Evolutionary conservation across 139 green algal genomes (phyloP), one percentile per base, ranked within the genome.

Genomic region (Coelastrella sp.): DNA sequence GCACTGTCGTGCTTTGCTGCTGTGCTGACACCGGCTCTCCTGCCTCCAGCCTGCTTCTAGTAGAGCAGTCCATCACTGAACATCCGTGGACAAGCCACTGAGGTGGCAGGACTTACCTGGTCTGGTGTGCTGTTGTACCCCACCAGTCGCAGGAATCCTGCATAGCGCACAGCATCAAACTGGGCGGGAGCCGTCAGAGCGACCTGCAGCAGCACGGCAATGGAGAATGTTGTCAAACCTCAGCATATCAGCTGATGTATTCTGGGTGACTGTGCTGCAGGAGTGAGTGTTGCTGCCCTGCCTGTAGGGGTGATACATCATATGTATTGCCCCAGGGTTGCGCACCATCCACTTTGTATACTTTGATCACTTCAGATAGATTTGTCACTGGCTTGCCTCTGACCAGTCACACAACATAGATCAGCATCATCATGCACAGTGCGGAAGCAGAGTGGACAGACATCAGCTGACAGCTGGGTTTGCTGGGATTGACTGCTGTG

Each of bases 71-170:
- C 35, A 49, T 49, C 35, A 49, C 35, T 49, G 35, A 49, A 49
- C 35, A 3, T 3, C 35, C 35, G 1, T 49, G 35, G 35, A 49
- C 35, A 49, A 49, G 35, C 35, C 35, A 49, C 35, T 49, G 35
- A 1, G 35, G 35, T 49, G 35, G 35, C 35, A 49, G 35, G 35
- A 49, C 59, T n/a, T 59, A 78, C 89, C 82, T 73, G 82, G 49
- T 25, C 25, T 20, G 78, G 84, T 58, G 68, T 22, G 49, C 19
- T 35, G 22, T 74, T 76, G 90, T 74, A 92, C 24, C 90, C 90
- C 17, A 87, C 84, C 9, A 92, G 90, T 6, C 20, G 66, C 72
- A 92, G 84, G 66, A 84, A 92, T 6, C 7, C 17, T 7, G 75
- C 63, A 72, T 90, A 89, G 12, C 78, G 65, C 12, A 12, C 9